Evolutionary conservation across 345 rosid genomes (phyloP).

Genomic region (Iberis pinnata): DNA sequence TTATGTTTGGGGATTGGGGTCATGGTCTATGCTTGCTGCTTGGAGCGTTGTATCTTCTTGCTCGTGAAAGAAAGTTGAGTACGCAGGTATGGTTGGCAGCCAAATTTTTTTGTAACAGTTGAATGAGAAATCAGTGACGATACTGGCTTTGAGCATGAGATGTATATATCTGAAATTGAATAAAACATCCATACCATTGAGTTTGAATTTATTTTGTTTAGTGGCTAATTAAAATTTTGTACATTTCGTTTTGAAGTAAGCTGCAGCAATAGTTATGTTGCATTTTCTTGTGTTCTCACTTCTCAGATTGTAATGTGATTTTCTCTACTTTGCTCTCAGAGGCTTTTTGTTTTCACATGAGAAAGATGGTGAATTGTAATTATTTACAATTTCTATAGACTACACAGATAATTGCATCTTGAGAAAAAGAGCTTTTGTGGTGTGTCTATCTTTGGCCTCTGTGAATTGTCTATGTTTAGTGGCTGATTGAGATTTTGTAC

Average conservation of each 20-base stretch:
- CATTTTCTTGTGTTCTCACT: slow-evolving; percentile 2
- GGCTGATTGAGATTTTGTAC: too few relatives aligned
- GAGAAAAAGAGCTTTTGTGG: too few relatives aligned
- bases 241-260: slow-evolving; percentile 9
- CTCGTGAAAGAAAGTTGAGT: slow-evolving; percentile 69
- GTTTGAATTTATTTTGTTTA: slow-evolving; percentile 8
- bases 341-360: too few relatives aligned
- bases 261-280: slow-evolving; percentile 9
- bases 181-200: not conserved
- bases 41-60: slow-evolving; percentile 83
- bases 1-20: slow-evolving; percentile 99
- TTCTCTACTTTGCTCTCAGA: too few relatives aligned
- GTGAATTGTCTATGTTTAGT: too few relatives aligned
- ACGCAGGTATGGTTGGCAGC: slow-evolving; percentile 47
- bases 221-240: slow-evolving; percentile 10
- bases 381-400: too few relatives aligned
- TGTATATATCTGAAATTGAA: not conserved
- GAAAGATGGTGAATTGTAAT: too few relatives aligned
- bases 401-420: too few relatives aligned
- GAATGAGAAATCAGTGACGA: not conserved
- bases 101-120: slow-evolving; percentile 8
- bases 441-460: too few relatives aligned
- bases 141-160: slow-evolving; percentile 10
- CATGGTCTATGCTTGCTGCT: slow-evolving; percentile 93
- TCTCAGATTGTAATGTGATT: too few relatives aligned